Conservation (phyloP, 441 rosid genomes). For the Biscutella laevigata region DNA sequence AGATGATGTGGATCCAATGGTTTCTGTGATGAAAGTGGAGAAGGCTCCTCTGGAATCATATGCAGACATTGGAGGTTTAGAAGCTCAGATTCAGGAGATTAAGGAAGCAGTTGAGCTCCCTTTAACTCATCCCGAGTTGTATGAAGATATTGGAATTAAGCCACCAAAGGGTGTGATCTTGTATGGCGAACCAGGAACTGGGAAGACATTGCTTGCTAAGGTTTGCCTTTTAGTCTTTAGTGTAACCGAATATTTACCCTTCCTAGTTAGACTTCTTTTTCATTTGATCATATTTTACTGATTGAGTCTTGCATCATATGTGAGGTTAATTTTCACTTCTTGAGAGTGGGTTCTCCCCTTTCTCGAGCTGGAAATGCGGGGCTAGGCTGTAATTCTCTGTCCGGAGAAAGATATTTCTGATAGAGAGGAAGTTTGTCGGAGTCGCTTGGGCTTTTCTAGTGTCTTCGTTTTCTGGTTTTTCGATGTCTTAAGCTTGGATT, state of each 20-base stretch:
- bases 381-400: neutral
- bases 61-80: conserved; percentile 92
- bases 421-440: neutral
- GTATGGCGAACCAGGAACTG: conserved; percentile 92
- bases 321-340: too few relatives aligned
- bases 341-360: neutral
- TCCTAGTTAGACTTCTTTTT: too few relatives aligned
- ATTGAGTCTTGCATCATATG: too few relatives aligned
- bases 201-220: conserved; percentile 89
- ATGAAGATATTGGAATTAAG: conserved; percentile 92
- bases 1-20: conserved; percentile 98
- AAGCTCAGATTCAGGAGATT: conserved; percentile 97
- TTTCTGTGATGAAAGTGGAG: conserved; percentile 97
- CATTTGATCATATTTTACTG: too few relatives aligned
- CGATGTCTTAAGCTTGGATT: neutral
- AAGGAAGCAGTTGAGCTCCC: conserved; percentile 97
- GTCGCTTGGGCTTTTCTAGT: neutral
- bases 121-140: conserved; percentile 86
- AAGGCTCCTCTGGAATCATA: conserved; percentile 96
- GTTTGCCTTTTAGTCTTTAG: conserved; percentile 23
- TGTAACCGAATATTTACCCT: neutral
- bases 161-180: conserved; percentile 94
- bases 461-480: neutral
- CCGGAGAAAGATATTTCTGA: neutral
- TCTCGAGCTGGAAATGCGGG: neutral